Conservation (phyloP, 108 stramenopile genomes). For the Craspedostauros australis region DNA sequence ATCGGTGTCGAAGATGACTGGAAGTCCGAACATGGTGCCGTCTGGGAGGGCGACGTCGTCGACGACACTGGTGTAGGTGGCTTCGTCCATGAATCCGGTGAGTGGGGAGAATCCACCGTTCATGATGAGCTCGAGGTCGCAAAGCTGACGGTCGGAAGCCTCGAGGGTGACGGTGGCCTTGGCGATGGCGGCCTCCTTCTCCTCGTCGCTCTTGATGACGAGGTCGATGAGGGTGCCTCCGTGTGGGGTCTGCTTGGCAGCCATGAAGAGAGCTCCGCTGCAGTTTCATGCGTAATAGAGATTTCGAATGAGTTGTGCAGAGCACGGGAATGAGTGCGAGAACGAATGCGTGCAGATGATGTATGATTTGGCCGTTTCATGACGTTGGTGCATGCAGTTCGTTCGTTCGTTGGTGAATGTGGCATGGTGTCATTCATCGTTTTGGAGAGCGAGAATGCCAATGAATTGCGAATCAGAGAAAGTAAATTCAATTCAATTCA, state of each 20-base stretch:
- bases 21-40: slow-evolving; percentile 95
- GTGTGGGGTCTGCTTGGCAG: slow-evolving; percentile 87
- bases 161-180: slow-evolving; percentile 77
- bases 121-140: slow-evolving; percentile 97
- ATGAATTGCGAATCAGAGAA: too few relatives aligned
- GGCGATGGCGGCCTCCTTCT: slow-evolving; percentile 86
- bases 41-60: slow-evolving; percentile 88
- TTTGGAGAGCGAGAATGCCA: too few relatives aligned
- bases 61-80: slow-evolving; percentile 87
- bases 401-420: too few relatives aligned
- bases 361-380: too few relatives aligned
- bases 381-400: too few relatives aligned
- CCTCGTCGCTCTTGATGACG: slow-evolving; percentile 81
- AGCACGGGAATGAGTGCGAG: too few relatives aligned
- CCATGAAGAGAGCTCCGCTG: too few relatives aligned
- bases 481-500: too few relatives aligned
- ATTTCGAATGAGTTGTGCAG: too few relatives aligned
- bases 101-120: slow-evolving; percentile 98
- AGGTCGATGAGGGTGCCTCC: slow-evolving; percentile 93
- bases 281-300: too few relatives aligned
- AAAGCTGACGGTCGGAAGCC: slow-evolving; percentile 92
- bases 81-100: slow-evolving; percentile 97
- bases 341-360: too few relatives aligned
- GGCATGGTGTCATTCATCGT: too few relatives aligned
- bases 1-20: slow-evolving; percentile 97